Evolutionary conservation across 345 rosid genomes (phyloP).

Genomic region (Gossypium rotundifolium): DNA sequence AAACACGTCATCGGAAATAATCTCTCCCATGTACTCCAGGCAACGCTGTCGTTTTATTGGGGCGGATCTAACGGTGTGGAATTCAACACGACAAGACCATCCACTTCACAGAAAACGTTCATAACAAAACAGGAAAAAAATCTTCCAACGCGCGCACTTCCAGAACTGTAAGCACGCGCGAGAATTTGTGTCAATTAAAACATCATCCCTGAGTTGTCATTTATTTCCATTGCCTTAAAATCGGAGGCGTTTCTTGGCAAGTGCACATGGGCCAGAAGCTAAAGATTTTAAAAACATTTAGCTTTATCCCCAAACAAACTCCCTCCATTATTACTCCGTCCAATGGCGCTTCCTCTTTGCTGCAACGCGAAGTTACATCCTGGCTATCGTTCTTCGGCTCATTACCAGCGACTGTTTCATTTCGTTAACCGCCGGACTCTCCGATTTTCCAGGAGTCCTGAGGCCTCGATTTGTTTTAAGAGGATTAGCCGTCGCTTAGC

Average conservation of each 20-base stretch:
- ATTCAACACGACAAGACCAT: not conserved
- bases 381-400: slow-evolving; percentile 29
- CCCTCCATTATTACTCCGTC: slow-evolving; percentile 14
- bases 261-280: slow-evolving; percentile 10
- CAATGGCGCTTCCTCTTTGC: slow-evolving; percentile 46
- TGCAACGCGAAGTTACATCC: slow-evolving; percentile 26
- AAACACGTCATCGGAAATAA: slow-evolving; percentile 3
- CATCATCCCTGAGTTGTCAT: too few species aligned
- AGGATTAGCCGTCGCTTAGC: slow-evolving; percentile 9
- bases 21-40: not conserved
- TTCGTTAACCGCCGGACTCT: slow-evolving; percentile 16
- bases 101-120: not conserved
- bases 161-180: not conserved
- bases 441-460: slow-evolving; percentile 18
- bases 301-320: slow-evolving; percentile 11
- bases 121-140: not conserved
- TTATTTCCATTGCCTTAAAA: not conserved
- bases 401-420: slow-evolving; percentile 14
- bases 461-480: slow-evolving; percentile 13
- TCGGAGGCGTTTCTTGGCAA: slow-evolving; percentile 4
- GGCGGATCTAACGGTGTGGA: slow-evolving; percentile 5
- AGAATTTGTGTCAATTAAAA: not conserved
- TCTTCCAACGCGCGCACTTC: not conserved
- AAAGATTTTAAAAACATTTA: not conserved
- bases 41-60: not conserved